Percentiles rank a stretch among this genome's conserved stretches.
Evolutionary conservation across 2,329 filamentous ascomycete species (phyloP).

Genomic region (Mycosphaerella sp.): DNA sequence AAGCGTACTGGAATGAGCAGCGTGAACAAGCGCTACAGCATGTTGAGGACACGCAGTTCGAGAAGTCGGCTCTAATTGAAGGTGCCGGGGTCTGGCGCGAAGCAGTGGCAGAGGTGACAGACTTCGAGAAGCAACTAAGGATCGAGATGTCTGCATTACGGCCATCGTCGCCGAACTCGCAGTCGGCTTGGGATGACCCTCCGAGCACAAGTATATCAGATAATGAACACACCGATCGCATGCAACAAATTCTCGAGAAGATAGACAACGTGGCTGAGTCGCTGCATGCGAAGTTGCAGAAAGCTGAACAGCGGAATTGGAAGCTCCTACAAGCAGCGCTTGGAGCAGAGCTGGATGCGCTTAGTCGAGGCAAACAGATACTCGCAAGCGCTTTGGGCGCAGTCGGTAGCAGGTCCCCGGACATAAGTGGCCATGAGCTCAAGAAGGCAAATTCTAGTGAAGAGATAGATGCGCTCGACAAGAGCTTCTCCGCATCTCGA

Average conservation of each 20-base stretch:
- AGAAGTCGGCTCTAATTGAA: constrained; percentile 60
- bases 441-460: constrained; percentile 19
- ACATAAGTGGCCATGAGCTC: constrained; percentile 10
- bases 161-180: constrained; percentile 20
- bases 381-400: constrained; percentile 40
- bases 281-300: constrained; percentile 50
- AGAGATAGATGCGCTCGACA: constrained; percentile 30
- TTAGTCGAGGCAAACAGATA: constrained; percentile 54
- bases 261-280: constrained; percentile 53
- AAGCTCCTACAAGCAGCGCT: constrained; percentile 70
- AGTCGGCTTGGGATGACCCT: constrained; percentile 29
- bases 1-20: constrained; percentile 64
- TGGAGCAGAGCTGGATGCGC: constrained; percentile 65
- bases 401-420: constrained; percentile 1
- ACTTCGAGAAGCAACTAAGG: constrained; percentile 61
- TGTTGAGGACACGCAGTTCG: constrained; percentile 53
- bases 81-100: constrained; percentile 63
- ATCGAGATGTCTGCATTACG: constrained; percentile 44
- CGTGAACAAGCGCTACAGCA: constrained; percentile 51
- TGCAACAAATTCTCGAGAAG: constrained; percentile 41
- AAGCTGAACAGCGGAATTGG: constrained; percentile 60
- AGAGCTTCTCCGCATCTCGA: constrained; percentile 32
- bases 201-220: constrained; percentile 3
- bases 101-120: constrained; percentile 52
- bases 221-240: constrained; percentile 23